phyloP scores from a whole-genome alignment of 805 yeast genomes.

The Kodamaea restingae region DNA sequence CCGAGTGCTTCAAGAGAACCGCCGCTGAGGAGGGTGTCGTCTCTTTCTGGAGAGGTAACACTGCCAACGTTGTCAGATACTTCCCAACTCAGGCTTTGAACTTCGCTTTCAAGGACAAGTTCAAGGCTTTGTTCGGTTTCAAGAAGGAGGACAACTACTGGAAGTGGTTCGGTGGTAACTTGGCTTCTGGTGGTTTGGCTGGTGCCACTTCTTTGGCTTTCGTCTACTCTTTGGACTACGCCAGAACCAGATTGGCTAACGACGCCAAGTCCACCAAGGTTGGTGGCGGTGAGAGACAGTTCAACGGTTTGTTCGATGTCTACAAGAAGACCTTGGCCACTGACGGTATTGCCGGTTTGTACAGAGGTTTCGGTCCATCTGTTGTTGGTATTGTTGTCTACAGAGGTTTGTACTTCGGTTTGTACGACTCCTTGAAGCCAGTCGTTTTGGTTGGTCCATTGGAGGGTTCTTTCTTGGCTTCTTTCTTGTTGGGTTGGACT shows the following conservation, averaged over 20 bases:
- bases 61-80: slow-evolving; percentile 97
- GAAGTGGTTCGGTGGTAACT: slow-evolving; percentile 95
- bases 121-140: slow-evolving; percentile 94
- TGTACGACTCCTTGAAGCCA: slow-evolving; percentile 95
- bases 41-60: slow-evolving; percentile 99
- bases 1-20: slow-evolving; percentile 92
- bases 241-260: slow-evolving; percentile 98
- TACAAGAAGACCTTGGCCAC: slow-evolving; percentile 92
- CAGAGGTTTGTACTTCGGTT: slow-evolving; percentile 99
- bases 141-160: slow-evolving; percentile 93
- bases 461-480: slow-evolving; percentile 91
- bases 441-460: slow-evolving; percentile 89
- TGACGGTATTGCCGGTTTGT: slow-evolving; percentile 97
- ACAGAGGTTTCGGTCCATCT: slow-evolving; percentile 99
- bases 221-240: slow-evolving; percentile 96
- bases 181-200: slow-evolving; percentile 98
- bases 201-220: slow-evolving; percentile 93
- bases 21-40: slow-evolving; percentile 88
- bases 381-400: slow-evolving; percentile 96
- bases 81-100: slow-evolving; percentile 99
- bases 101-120: slow-evolving; percentile 97
- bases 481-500: slow-evolving; percentile 95
- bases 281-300: slow-evolving; percentile 81
- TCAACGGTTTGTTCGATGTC: slow-evolving; percentile 95
- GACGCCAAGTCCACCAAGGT: slow-evolving; percentile 90